Evolutionary conservation across 495 filamentous ascomycete genomes (phyloP), one percentile per base, ranked within the genome.

Genomic region (Aspergillus asperescens): DNA sequence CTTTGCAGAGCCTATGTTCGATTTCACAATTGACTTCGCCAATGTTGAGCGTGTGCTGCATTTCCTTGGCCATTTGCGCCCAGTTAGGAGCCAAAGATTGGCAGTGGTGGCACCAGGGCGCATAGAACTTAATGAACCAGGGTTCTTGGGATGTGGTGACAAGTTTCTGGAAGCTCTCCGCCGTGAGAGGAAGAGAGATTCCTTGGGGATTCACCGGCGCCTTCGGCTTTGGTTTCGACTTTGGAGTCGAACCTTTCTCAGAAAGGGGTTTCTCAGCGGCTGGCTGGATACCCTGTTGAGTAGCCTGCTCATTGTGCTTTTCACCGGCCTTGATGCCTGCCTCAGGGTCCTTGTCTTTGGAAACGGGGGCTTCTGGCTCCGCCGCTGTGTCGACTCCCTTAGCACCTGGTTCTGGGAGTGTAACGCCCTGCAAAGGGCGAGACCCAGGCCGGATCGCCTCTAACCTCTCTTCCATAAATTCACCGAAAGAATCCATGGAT

Each of bases 111-210:
- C 93, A 98, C 93, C 93, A 97, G 1, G 93, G 93, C 22, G 88
- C 91, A 67, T 96, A 97, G 66, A 98, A 97, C 65, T 98, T 97
- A 70, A 98, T 83, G 61, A 98, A 96, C 93, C 93, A 98, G 13
- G 90, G 86, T 39, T 97, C 90, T 38, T 86, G 82, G 0, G 90
- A 88, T 62, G 83, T 86, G 4, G 89, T 95, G 20, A 98, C 91
- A 24, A 82, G 71, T 46, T 80, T 85, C 64, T 92, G 85, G 74
- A 98, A 98, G 54, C 73, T 86, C 63, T 97, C 92, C 19, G 87
- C 84, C 16, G 83, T 86, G 16, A 98, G 80, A 8, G 84, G 71
- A 10, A 87, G 73, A 12, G 89, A 94, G 6, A 75, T 71, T 15
- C 93, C 93, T 38, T 81, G 67, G 7, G 81, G 80, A 57, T 98